phyloP scores from a whole-genome alignment of 2,329 filamentous ascomycete genomes.

The Setomelanomma holmii region DNA sequence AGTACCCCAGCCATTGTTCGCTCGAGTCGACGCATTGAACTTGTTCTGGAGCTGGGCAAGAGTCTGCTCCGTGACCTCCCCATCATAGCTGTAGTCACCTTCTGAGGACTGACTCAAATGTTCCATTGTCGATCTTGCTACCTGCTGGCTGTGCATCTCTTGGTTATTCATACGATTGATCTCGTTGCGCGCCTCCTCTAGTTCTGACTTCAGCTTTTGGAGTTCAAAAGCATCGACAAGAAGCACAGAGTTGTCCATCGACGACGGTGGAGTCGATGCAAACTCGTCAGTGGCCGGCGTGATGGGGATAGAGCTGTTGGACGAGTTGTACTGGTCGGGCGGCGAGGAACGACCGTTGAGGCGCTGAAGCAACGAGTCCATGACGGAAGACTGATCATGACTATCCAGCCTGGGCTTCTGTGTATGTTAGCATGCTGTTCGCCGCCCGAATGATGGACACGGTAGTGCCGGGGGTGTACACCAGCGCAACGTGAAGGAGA shows the following conservation, averaged over 20 bases:
- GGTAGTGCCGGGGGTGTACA: too few species aligned
- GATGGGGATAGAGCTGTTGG: constrained; percentile 67
- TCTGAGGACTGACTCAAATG: constrained; percentile 62
- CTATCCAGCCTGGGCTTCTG: constrained; percentile 55
- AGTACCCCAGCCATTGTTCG: constrained; percentile 45
- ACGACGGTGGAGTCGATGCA: constrained; percentile 37
- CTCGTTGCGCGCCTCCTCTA: constrained; percentile 73
- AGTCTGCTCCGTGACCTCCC: constrained; percentile 59
- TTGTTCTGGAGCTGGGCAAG: constrained; percentile 58
- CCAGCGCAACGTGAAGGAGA: too few species aligned
- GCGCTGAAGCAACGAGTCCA: constrained; percentile 74
- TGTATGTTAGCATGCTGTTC: constrained; percentile 1
- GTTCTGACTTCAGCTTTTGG: constrained; percentile 71
- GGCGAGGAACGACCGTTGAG: constrained; percentile 64
- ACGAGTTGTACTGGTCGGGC: constrained; percentile 63
- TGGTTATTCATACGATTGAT: constrained; percentile 76
- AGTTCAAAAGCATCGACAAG: constrained; percentile 64
- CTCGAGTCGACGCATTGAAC: constrained; percentile 57
- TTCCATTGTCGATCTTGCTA: constrained; percentile 65
- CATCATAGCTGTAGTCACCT: constrained; percentile 54
- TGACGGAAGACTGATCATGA: constrained; percentile 35
- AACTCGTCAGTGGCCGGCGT: constrained; percentile 67
- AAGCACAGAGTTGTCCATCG: constrained; percentile 31
- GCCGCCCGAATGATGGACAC: too few species aligned
- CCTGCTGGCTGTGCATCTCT: constrained; percentile 71